Percentiles rank a stretch among this genome's conserved stretches.
phyloP scores from a whole-genome alignment of 2,329 filamentous ascomycete genomes.

The Botrytis medusae region DNA sequence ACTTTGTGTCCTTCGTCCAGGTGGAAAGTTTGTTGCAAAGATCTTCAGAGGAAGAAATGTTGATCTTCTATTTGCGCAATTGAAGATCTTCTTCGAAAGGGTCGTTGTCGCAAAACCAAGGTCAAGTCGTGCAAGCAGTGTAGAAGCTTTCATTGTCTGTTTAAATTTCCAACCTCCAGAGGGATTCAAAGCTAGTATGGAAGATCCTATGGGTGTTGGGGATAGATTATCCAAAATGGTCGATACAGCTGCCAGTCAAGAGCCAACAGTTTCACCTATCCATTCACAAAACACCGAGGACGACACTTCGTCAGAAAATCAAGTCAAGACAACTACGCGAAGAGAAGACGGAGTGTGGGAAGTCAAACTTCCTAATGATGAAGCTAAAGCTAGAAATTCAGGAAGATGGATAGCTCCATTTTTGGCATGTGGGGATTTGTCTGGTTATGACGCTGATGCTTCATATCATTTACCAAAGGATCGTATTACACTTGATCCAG shows the following conservation, averaged over 20 bases:
- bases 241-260: constrained; percentile 43
- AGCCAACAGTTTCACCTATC: constrained; percentile 45
- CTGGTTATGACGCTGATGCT: constrained; percentile 92
- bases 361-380: constrained; percentile 35
- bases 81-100: constrained; percentile 84
- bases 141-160: constrained; percentile 96
- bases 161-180: constrained; percentile 80
- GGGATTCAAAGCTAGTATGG: constrained; percentile 73
- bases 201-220: constrained; percentile 70
- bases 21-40: constrained; percentile 96
- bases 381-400: constrained; percentile 47
- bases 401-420: constrained; percentile 87
- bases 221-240: constrained; percentile 53
- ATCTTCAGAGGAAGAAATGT: constrained; percentile 95
- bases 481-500: constrained; percentile 81
- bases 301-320: constrained; percentile 45
- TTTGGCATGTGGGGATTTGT: constrained; percentile 94
- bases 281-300: constrained; percentile 48
- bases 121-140: constrained; percentile 90
- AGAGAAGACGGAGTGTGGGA: constrained; percentile 34
- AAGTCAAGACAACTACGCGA: constrained; percentile 11
- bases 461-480: constrained; percentile 87
- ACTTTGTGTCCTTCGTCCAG: constrained; percentile 85
- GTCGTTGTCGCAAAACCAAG: constrained; percentile 92
- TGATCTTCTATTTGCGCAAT: constrained; percentile 90